Percentiles rank a stretch among this genome's conserved stretches.
These are phyloP conservation scores for Fraxinus dipetala DNA, from an alignment of 305 asterid genomes.

Conservation along the genomic window DNA sequence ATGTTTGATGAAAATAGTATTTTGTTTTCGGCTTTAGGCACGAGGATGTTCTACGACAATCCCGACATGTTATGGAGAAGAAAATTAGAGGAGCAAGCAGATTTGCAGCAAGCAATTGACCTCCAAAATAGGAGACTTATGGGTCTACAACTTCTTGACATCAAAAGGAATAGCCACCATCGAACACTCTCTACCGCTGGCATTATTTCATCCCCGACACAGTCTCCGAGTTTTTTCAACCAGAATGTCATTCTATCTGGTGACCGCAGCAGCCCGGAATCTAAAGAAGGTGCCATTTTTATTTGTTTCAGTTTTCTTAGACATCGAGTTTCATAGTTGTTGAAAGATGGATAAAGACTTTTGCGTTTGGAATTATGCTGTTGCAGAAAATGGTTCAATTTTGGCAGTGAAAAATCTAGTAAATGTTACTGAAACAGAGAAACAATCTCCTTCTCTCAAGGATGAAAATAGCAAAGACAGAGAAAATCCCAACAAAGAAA, in stretches of 20 bases:
- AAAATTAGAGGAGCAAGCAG: conserved; percentile 63
- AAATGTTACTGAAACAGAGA: conserved; percentile 28
- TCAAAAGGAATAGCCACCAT: conserved; percentile 55
- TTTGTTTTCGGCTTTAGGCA: conserved; percentile 27
- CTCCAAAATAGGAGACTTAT: conserved; percentile 56
- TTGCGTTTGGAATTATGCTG: conserved; percentile 7
- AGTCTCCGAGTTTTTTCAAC: conserved; percentile 41
- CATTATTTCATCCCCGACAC: conserved; percentile 40
- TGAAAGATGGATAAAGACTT: neutral
- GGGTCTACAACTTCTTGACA: conserved; percentile 62
- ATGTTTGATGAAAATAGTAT: too few relatives aligned
- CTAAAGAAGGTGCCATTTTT: conserved; percentile 34
- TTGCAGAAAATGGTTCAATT: conserved; percentile 42
- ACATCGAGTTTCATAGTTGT: neutral
- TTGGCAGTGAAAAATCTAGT: conserved; percentile 23
- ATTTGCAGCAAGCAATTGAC: conserved; percentile 63
- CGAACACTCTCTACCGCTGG: conserved; percentile 51
- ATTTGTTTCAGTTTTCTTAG: neutral
- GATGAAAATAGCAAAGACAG: conserved; percentile 34
- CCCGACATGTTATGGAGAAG: conserved; percentile 62
- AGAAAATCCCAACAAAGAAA: conserved; percentile 34
- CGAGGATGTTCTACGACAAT: conserved; percentile 49
- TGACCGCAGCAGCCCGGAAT: conserved; percentile 42
- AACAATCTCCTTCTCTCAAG: conserved; percentile 19
- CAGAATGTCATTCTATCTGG: conserved; percentile 24